Evolutionary conservation across 2,329 filamentous ascomycete species (phyloP).

Genomic region (Trichoderma simmonsii): DNA sequence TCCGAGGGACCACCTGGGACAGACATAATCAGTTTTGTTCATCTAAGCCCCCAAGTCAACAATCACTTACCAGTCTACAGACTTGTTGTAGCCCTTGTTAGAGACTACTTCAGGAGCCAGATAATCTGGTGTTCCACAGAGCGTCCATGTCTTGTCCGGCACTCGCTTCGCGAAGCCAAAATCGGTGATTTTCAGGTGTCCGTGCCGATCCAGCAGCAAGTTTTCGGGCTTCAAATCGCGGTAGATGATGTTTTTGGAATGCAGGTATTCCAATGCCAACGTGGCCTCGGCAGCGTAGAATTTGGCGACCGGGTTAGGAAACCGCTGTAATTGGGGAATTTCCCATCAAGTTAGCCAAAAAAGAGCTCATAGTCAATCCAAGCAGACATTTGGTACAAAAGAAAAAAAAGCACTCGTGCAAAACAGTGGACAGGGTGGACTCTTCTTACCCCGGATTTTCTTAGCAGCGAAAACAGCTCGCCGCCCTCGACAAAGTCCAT

Average conservation of each 20-base stretch:
- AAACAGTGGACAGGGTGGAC: background rate
- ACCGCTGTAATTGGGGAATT: constrained; percentile 62
- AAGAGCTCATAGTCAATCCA: background rate
- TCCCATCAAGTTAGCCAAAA: background rate
- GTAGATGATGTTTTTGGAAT: constrained; percentile 95
- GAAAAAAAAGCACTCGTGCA: background rate
- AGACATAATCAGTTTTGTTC: background rate
- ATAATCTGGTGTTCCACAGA: constrained; percentile 97
- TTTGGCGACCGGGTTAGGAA: constrained; percentile 97
- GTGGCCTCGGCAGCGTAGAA: constrained; percentile 99
- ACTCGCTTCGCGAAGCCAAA: constrained; percentile 99
- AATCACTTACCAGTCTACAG: constrained; percentile 86
- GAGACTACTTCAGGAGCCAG: constrained; percentile 97
- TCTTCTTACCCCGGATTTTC: constrained; percentile 77
- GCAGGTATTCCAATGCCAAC: constrained; percentile 89
- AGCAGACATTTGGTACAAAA: background rate
- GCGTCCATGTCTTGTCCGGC: constrained; percentile 97
- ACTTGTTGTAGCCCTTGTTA: constrained; percentile 99
- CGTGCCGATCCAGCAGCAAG: constrained; percentile 84
- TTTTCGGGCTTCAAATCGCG: constrained; percentile 96
- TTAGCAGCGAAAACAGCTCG: constrained; percentile 89
- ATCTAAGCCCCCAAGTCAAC: background rate
- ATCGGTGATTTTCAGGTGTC: constrained; percentile 95
- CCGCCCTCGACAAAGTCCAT: constrained; percentile 99
- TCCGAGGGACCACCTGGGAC: constrained; percentile 89